These are phyloP conservation scores for Ustulina deusta DNA, from an alignment of 2,329 filamentous ascomycete species.

Conservation along the genomic window DNA sequence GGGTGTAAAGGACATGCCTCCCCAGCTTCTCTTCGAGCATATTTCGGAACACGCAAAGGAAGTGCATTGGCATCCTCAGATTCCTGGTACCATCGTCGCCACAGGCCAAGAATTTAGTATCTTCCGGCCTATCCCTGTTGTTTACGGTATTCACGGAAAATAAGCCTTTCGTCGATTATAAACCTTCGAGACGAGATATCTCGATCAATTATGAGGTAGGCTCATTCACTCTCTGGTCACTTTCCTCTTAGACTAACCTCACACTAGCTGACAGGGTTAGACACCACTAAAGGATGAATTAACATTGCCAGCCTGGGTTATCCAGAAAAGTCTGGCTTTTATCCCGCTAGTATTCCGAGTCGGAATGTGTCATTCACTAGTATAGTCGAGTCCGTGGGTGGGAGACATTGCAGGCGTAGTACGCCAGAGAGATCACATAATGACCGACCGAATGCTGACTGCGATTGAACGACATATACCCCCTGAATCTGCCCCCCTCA, in stretches of 20 bases:
- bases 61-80: slow-evolving; percentile 97
- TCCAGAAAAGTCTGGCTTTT: neutral
- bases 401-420: neutral
- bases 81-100: slow-evolving; percentile 87
- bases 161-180: slow-evolving; percentile 21
- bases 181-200: neutral
- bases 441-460: neutral
- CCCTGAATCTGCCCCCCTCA: neutral
- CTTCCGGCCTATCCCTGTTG: slow-evolving; percentile 84
- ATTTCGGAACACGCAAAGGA: slow-evolving; percentile 97
- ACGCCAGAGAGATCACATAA: neutral
- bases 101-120: slow-evolving; percentile 92
- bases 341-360: neutral
- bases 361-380: neutral
- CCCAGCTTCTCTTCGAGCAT: slow-evolving; percentile 95
- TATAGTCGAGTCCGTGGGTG: neutral
- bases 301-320: neutral
- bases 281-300: neutral
- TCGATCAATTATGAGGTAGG: neutral
- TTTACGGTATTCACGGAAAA: slow-evolving; percentile 58
- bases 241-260: neutral
- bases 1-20: slow-evolving; percentile 88
- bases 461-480: neutral
- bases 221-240: neutral
- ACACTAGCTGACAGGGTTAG: neutral